Conservation (phyloP, 257 asterid genomes). For the Catharanthus roseus region DNA sequence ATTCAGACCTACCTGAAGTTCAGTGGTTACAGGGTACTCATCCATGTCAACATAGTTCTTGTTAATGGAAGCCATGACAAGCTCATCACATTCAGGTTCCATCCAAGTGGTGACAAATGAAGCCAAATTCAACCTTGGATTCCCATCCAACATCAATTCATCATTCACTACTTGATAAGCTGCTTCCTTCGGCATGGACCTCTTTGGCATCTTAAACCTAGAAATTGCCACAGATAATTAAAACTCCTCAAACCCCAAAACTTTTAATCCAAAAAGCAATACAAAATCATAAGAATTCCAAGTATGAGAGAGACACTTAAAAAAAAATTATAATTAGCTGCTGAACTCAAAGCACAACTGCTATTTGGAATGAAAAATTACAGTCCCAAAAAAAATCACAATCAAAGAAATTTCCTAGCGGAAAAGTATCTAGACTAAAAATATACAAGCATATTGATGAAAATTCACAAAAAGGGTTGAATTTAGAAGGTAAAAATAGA, state of each 20-base stretch:
- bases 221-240: background rate
- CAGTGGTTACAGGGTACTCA: constrained; percentile 78
- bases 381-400: background rate
- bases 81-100: constrained; percentile 76
- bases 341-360: background rate
- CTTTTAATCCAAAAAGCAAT: background rate
- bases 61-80: constrained; percentile 51
- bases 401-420: background rate
- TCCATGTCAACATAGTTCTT: constrained; percentile 83
- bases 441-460: background rate
- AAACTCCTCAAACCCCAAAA: background rate
- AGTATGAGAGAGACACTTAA: no score
- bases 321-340: no score
- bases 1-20: constrained; percentile 44
- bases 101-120: constrained; percentile 82
- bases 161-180: constrained; percentile 71
- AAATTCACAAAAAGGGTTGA: background rate
- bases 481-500: background rate
- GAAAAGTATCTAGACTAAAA: background rate
- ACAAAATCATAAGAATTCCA: background rate
- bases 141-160: constrained; percentile 72
- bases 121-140: constrained; percentile 69
- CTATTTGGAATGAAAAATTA: no score
- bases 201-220: constrained; percentile 48
- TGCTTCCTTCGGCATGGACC: constrained; percentile 65